A percentile compares a stretch with the other conserved stretches of the same genome.
These are phyloP conservation scores for Calonectria crousiana DNA, from an alignment of 2,329 filamentous ascomycete genomes.

Conservation along the genomic window DNA sequence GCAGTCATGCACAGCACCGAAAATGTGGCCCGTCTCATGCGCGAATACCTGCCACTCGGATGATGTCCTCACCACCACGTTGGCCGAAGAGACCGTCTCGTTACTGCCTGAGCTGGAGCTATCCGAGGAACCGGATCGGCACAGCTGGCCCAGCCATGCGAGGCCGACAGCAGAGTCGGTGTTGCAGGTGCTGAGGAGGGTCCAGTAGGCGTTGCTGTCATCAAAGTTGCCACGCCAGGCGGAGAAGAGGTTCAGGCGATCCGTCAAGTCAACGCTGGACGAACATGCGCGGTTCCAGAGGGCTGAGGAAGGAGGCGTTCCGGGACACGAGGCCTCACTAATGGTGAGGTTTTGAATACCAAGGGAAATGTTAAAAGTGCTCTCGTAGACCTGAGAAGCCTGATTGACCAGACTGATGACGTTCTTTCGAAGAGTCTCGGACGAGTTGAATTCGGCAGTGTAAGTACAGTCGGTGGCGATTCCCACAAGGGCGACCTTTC, in stretches of 20 bases:
- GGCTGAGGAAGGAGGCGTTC: conserved; percentile 72
- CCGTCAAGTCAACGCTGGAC: conserved; percentile 72
- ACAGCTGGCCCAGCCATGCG: conserved; percentile 93
- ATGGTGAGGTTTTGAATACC: conserved; percentile 89
- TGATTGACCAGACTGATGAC: conserved; percentile 87
- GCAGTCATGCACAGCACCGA: conserved; percentile 96
- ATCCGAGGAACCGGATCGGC: conserved; percentile 69
- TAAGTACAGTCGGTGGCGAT: conserved; percentile 96
- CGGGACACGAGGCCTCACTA: conserved; percentile 80
- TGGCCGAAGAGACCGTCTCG: conserved; percentile 86
- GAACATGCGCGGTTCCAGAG: conserved; percentile 89
- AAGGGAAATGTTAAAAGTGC: conserved; percentile 93
- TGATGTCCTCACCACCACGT: conserved; percentile 86
- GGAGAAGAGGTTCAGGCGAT: conserved; percentile 89
- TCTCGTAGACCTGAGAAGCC: conserved; percentile 89
- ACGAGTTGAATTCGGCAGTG: conserved; percentile 75
- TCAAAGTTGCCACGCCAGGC: conserved; percentile 82
- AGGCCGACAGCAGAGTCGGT: conserved; percentile 89
- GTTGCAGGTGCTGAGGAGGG: conserved; percentile 83
- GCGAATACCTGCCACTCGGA: conserved; percentile 97
- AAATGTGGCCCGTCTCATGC: conserved; percentile 94
- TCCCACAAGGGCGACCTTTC: conserved; percentile 91
- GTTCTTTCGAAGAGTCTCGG: conserved; percentile 73
- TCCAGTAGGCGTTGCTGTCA: conserved; percentile 95
- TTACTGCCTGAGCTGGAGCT: conserved; percentile 64